Evolutionary conservation across 2,329 filamentous ascomycete species (phyloP).

Genomic region (Blastomyces gilchristii): DNA sequence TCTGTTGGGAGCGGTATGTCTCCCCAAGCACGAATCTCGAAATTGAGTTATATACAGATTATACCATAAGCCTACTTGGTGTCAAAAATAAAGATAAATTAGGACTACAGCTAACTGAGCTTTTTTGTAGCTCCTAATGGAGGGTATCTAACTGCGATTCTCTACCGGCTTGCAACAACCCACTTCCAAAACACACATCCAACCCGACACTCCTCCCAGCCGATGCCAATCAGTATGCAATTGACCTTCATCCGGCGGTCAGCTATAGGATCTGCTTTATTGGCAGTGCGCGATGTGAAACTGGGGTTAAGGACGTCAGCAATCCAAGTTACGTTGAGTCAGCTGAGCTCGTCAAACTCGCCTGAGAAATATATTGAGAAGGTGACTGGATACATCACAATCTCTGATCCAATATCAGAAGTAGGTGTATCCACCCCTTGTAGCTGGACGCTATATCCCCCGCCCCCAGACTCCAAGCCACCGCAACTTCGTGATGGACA

Average conservation of each 20-base stretch:
- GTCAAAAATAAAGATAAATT: neutral
- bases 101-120: neutral
- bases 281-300: constrained; percentile 6
- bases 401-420: constrained; percentile 6
- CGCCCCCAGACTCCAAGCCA: constrained; percentile 4
- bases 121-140: constrained; percentile 5
- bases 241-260: constrained; percentile 4
- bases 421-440: neutral
- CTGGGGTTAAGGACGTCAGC: constrained; percentile 1
- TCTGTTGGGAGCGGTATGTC: constrained; percentile 4
- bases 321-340: neutral
- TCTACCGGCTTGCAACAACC: constrained; percentile 3
- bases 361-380: neutral
- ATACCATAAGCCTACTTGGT: neutral
- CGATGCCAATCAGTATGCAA: constrained; percentile 5
- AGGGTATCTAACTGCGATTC: constrained; percentile 3
- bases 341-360: neutral
- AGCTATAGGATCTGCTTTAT: neutral
- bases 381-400: constrained; percentile 1
- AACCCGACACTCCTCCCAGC: constrained; percentile 1
- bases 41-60: neutral
- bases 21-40: neutral
- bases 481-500: neutral
- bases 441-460: constrained; percentile 1
- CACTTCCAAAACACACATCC: constrained; percentile 5